Percentiles rank a stretch among this genome's conserved stretches.
These are phyloP conservation scores for Pestalotiopsis sp. DNA, from an alignment of 2,329 filamentous ascomycete genomes.

Conservation along the genomic window DNA sequence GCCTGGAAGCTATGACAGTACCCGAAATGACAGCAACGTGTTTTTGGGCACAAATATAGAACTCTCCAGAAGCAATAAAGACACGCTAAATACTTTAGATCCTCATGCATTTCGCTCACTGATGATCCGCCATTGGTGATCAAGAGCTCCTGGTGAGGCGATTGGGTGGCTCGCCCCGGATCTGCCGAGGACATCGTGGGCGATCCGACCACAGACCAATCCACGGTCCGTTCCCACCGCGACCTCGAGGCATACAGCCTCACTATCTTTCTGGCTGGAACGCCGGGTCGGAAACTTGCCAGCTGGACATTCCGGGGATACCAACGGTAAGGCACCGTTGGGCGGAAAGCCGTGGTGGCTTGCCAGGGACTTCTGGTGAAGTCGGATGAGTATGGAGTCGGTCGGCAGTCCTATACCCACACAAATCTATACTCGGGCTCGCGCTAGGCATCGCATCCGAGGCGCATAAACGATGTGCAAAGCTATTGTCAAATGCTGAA, in stretches of 20 bases:
- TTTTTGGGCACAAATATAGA: neutral
- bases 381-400: neutral
- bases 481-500: neutral
- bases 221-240: neutral
- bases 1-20: neutral
- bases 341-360: neutral
- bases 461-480: constrained; percentile 2
- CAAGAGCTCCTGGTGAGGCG: neutral
- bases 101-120: neutral
- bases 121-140: neutral
- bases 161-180: neutral
- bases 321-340: neutral
- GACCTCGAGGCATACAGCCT: neutral
- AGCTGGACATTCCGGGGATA: neutral
- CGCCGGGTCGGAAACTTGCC: neutral
- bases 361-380: neutral
- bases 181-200: neutral
- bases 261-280: neutral
- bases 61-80: neutral
- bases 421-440: neutral
- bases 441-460: neutral
- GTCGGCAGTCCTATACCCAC: neutral
- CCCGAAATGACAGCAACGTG: neutral
- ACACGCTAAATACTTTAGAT: neutral
- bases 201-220: neutral